Percentiles rank a stretch among this genome's conserved stretches.
These are phyloP conservation scores for Salix suchowensis DNA, from an alignment of 345 rosid species.

Conservation along the genomic window DNA sequence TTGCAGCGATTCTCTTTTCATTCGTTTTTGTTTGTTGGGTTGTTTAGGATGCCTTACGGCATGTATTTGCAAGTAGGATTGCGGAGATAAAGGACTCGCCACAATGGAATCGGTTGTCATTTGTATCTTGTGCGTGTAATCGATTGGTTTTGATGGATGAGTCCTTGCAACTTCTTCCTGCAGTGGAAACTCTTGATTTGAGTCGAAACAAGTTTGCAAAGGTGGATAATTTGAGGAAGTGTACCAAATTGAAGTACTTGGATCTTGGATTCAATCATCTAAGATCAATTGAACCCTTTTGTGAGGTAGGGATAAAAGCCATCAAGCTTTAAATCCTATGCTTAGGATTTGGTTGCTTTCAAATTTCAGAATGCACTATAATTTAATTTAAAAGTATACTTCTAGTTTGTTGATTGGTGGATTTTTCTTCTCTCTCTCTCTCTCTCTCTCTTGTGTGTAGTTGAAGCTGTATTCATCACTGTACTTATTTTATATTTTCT, in stretches of 20 bases:
- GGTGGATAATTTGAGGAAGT: slow-evolving; percentile 80
- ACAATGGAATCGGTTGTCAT: slow-evolving; percentile 80
- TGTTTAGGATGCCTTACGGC: slow-evolving; percentile 82
- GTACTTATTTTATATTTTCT: not conserved
- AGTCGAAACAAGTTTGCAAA: slow-evolving; percentile 90
- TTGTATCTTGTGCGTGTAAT: slow-evolving; percentile 83
- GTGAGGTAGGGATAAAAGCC: slow-evolving; percentile 50
- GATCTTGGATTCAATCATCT: slow-evolving; percentile 95
- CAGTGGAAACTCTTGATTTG: slow-evolving; percentile 90
- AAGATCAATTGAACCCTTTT: slow-evolving; percentile 56
- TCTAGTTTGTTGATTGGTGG: not conserved
- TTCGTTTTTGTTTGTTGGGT: not conserved
- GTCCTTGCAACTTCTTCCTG: slow-evolving; percentile 94
- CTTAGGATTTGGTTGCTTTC: not conserved
- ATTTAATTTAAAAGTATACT: not conserved
- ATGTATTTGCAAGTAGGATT: slow-evolving; percentile 91
- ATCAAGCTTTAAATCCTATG: not conserved
- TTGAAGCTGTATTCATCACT: not conserved
- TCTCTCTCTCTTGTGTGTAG: not conserved
- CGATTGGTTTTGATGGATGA: slow-evolving; percentile 91
- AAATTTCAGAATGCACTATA: not conserved
- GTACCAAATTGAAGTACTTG: slow-evolving; percentile 76
- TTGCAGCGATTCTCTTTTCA: not conserved
- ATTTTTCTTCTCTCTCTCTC: not conserved
- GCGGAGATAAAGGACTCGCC: slow-evolving; percentile 79